A percentile compares a stretch with the other conserved stretches of the same genome.
phyloP scores from a whole-genome alignment of 768 basidiomycete species.

The Dioszegia aurantiaca region DNA sequence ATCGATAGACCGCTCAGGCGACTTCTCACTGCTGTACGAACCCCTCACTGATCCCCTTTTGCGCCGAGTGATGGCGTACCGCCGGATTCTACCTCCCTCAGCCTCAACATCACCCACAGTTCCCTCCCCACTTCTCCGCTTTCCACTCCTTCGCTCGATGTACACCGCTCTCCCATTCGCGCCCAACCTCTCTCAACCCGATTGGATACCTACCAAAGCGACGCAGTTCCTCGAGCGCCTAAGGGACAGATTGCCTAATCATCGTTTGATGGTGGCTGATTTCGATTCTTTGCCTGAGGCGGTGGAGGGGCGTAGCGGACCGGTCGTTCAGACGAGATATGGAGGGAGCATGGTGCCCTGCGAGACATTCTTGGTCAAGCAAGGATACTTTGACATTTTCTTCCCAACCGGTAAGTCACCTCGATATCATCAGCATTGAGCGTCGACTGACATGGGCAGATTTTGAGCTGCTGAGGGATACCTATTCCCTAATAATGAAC shows the following conservation, averaged over 20 bases:
- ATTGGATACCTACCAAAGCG: conserved; percentile 89
- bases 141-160: conserved; percentile 59
- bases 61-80: conserved; percentile 68
- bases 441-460: conserved; percentile 49
- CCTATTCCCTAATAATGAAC: conserved; percentile 77
- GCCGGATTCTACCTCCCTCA: conserved; percentile 52
- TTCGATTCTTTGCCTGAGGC: conserved; percentile 84
- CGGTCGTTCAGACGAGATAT: conserved; percentile 93
- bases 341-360: conserved; percentile 82
- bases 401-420: conserved; percentile 70
- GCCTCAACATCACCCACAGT: conserved; percentile 59
- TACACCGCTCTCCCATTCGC: conserved; percentile 77
- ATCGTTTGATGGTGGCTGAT: conserved; percentile 90
- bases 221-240: conserved; percentile 78
- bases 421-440: not conserved
- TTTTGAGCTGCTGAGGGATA: conserved; percentile 77
- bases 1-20: conserved; percentile 71
- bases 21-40: conserved; percentile 78
- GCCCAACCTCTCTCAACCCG: conserved; percentile 78
- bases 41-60: conserved; percentile 82
- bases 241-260: conserved; percentile 78
- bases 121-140: conserved; percentile 32
- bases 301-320: conserved; percentile 72
- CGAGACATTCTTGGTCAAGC: conserved; percentile 82
- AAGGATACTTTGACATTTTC: conserved; percentile 97